A percentile compares a stretch with the other conserved stretches of the same genome.
Evolutionary conservation across 768 basidiomycete genomes (phyloP).

Genomic region (Pleurotus giganteus): DNA sequence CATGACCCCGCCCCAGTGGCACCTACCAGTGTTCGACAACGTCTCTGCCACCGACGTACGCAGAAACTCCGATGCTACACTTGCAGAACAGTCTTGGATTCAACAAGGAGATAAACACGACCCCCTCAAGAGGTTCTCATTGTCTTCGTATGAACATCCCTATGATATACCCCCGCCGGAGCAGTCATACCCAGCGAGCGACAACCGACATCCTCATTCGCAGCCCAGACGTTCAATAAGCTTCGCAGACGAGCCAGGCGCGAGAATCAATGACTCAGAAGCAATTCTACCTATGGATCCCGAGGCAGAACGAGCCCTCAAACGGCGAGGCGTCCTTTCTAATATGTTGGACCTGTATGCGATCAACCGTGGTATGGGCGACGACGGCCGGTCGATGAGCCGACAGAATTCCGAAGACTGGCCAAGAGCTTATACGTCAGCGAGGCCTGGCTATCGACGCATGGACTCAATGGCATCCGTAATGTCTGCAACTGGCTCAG

Average conservation of each 20-base stretch:
- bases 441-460: constrained; percentile 31
- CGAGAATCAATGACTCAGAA: constrained; percentile 19
- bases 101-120: constrained; percentile 11
- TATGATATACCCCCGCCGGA: constrained; percentile 58
- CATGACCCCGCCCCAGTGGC: constrained; percentile 22
- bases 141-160: constrained; percentile 60
- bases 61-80: constrained; percentile 36
- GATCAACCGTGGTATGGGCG: constrained; percentile 24
- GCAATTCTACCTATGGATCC: constrained; percentile 20
- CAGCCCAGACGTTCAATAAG: constrained; percentile 34
- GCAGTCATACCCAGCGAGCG: constrained; percentile 31
- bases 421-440: constrained; percentile 18
- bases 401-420: constrained; percentile 19
- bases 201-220: constrained; percentile 22
- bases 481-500: constrained; percentile 38
- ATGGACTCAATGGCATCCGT: constrained; percentile 42
- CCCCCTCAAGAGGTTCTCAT: constrained; percentile 38
- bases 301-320: constrained; percentile 30
- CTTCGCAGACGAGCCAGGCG: constrained; percentile 29
- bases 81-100: constrained; percentile 20
- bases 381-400: constrained; percentile 11
- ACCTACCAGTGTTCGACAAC: constrained; percentile 24
- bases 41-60: constrained; percentile 15
- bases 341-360: constrained; percentile 54
- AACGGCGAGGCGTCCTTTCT: constrained; percentile 45